Conservation (phyloP, 805 yeast species). For the Saccharomycopsis sp. region DNA sequence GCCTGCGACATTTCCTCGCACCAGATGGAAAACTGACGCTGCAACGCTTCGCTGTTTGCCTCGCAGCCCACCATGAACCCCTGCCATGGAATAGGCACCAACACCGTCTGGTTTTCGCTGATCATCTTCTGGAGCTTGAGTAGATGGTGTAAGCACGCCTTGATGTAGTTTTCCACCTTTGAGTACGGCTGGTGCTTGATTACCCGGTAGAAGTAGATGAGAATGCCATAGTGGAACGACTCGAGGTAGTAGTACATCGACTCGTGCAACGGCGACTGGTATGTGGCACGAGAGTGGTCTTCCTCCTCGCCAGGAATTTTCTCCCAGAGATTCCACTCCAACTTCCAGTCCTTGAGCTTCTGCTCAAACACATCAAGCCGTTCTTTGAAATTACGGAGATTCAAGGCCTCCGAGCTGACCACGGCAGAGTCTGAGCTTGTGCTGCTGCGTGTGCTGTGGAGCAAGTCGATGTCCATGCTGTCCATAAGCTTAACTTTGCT, state of each 20-base stretch:
- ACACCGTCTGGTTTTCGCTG: constrained; percentile 41
- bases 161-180: constrained; percentile 57
- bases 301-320: background rate
- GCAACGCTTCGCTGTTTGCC: constrained; percentile 50
- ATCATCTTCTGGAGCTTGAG: constrained; percentile 55
- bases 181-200: constrained; percentile 39
- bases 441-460: constrained; percentile 24
- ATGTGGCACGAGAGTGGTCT: background rate
- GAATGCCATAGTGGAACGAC: constrained; percentile 68
- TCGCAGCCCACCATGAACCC: constrained; percentile 80
- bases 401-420: background rate
- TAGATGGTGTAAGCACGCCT: constrained; percentile 54
- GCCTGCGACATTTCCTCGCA: constrained; percentile 27
- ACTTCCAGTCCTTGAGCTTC: constrained; percentile 55
- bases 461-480: constrained; percentile 22
- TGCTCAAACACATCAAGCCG: background rate
- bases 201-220: constrained; percentile 54
- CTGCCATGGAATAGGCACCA: constrained; percentile 80
- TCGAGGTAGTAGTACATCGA: constrained; percentile 74
- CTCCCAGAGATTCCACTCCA: constrained; percentile 61
- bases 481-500: constrained; percentile 36
- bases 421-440: constrained; percentile 16
- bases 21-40: constrained; percentile 67
- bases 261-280: constrained; percentile 37
- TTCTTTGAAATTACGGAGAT: constrained; percentile 9